A percentile compares a stretch with the other conserved stretches of the same genome.
These are phyloP conservation scores for Penicillium sp. DNA, from an alignment of 2,329 filamentous ascomycete genomes.

Conservation along the genomic window DNA sequence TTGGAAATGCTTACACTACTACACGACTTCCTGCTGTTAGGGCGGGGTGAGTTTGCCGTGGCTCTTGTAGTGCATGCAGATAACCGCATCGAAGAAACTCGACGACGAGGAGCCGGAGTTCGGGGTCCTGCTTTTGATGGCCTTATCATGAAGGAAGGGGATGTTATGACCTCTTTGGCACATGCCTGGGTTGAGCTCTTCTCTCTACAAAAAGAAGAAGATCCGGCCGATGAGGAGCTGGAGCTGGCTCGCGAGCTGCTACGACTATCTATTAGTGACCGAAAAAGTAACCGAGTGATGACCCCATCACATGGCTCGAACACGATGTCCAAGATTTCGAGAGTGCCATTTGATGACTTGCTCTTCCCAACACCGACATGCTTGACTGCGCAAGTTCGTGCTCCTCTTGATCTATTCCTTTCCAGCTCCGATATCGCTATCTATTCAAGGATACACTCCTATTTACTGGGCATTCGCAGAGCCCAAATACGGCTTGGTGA, in stretches of 20 bases:
- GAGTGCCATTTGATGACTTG: constrained; percentile 68
- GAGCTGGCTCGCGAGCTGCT: constrained; percentile 80
- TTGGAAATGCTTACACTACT: constrained; percentile 74
- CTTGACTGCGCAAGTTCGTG: constrained; percentile 70
- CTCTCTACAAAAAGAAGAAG: constrained; percentile 76
- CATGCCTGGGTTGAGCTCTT: constrained; percentile 78
- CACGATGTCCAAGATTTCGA: constrained; percentile 39
- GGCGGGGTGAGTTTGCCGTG: constrained; percentile 87
- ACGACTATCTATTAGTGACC: constrained; percentile 56
- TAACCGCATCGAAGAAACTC: constrained; percentile 68
- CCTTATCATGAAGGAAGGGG: constrained; percentile 78
- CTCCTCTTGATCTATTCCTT: constrained; percentile 87
- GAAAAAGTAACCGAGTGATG: constrained; percentile 31
- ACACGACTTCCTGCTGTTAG: constrained; percentile 82
- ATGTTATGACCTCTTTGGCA: constrained; percentile 73
- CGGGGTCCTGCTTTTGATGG: constrained; percentile 61
- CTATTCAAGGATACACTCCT: constrained; percentile 84
- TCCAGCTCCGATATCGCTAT: constrained; percentile 71
- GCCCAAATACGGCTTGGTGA: constrained; percentile 81
- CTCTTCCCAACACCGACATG: constrained; percentile 75
- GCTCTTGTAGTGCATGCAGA: constrained; percentile 84
- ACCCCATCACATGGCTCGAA: constrained; percentile 22
- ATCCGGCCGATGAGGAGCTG: constrained; percentile 69
- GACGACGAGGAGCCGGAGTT: constrained; percentile 61
- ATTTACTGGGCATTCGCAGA: constrained; percentile 79